phyloP scores from a whole-genome alignment of 768 basidiomycete genomes.

The Filobasidium wieringae region DNA sequence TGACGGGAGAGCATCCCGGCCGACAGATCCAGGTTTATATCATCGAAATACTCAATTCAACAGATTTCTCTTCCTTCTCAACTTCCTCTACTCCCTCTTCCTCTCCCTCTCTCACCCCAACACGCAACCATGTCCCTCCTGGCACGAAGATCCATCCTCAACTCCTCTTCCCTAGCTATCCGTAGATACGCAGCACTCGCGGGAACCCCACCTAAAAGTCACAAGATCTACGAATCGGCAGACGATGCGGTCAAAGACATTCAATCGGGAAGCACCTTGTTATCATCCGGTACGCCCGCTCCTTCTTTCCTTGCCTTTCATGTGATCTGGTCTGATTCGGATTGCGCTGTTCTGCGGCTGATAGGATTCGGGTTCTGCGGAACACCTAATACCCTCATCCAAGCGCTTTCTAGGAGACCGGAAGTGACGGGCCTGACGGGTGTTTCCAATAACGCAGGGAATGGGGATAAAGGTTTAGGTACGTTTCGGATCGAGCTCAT shows the following conservation, averaged over 20 bases:
- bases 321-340: background rate
- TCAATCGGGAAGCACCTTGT: slow-evolving; percentile 62
- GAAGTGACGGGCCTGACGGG: slow-evolving; percentile 59
- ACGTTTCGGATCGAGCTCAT: background rate
- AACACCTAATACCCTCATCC: slow-evolving; percentile 80
- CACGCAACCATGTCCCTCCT: no score
- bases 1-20: no score
- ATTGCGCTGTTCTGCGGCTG: background rate
- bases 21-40: no score
- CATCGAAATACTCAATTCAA: no score
- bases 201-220: slow-evolving; percentile 10
- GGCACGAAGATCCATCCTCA: background rate
- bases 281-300: slow-evolving; percentile 64
- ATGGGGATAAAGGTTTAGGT: slow-evolving; percentile 26
- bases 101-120: no score
- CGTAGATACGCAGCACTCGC: slow-evolving; percentile 1
- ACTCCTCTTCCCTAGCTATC: background rate
- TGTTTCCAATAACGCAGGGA: slow-evolving; percentile 74
- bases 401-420: slow-evolving; percentile 59
- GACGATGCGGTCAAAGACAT: slow-evolving; percentile 76
- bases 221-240: slow-evolving; percentile 62
- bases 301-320: no score
- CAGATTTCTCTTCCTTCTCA: no score
- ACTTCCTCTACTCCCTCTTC: no score
- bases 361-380: slow-evolving; percentile 88